phyloP scores from a whole-genome alignment of 1,284 basidiomycete genomes.

The Coniophora puteana region DNA sequence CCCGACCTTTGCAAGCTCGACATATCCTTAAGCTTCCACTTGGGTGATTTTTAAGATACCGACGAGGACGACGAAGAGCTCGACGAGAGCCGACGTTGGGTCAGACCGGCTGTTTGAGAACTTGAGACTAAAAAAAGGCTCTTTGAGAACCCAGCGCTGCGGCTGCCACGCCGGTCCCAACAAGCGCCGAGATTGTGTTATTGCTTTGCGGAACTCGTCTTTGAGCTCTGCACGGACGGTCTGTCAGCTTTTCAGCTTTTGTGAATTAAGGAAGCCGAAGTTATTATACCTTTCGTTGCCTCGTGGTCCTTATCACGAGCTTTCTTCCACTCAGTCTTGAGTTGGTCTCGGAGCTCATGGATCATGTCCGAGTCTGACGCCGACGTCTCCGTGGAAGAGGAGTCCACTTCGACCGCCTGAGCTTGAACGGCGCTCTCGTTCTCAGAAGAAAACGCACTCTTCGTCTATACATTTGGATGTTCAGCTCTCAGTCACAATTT shows the following conservation, averaged over 20 bases:
- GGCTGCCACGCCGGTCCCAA: constrained; percentile 1
- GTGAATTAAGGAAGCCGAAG: neutral
- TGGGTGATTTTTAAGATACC: constrained; percentile 13
- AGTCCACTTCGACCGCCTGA: constrained; percentile 46
- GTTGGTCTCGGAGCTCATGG: constrained; percentile 25
- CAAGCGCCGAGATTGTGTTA: constrained; percentile 11
- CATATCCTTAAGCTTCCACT: constrained; percentile 61
- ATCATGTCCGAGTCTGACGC: constrained; percentile 37
- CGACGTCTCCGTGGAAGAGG: constrained; percentile 41
- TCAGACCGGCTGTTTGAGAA: no score
- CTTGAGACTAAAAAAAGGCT: no score
- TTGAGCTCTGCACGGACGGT: constrained; percentile 24
- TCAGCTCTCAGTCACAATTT: no score
- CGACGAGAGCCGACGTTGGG: constrained; percentile 16
- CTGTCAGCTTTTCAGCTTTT: no score
- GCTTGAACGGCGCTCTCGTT: constrained; percentile 36
- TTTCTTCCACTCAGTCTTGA: constrained; percentile 31
- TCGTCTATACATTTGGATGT: constrained; percentile 43
- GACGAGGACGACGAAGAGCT: constrained; percentile 8
- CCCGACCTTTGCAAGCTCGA: no score
- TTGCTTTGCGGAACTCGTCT: constrained; percentile 33
- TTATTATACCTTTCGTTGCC: constrained; percentile 21
- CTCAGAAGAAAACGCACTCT: constrained; percentile 51
- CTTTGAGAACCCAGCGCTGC: no score
- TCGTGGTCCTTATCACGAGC: constrained; percentile 22